These are phyloP conservation scores for Paramecium biaurelia DNA, from an alignment of 73 alveolate genomes.

Conservation along the genomic window DNA sequence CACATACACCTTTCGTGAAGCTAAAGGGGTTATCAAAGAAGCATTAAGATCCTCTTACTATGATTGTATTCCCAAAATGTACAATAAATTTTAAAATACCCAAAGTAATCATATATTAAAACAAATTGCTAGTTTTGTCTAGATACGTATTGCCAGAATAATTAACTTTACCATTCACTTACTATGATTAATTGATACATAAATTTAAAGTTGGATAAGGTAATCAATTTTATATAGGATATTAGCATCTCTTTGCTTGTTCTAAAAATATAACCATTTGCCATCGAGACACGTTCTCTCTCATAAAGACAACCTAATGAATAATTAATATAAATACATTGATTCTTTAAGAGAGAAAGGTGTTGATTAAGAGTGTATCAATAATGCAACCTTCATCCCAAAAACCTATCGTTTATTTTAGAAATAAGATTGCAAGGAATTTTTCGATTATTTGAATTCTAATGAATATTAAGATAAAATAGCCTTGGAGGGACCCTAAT, in stretches of 20 bases:
- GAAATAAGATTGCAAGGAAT: conserved; percentile 37
- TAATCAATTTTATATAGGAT: neutral
- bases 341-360: neutral
- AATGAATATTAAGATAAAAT: neutral
- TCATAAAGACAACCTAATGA: conserved; percentile 19
- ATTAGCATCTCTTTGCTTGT: conserved; percentile 27
- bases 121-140: neutral
- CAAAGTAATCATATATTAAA: neutral
- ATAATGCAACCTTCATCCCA: conserved; percentile 60
- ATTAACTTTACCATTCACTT: conserved; percentile 49
- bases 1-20: conserved; percentile 27
- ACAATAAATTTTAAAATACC: neutral
- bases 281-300: conserved; percentile 26
- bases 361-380: conserved; percentile 8
- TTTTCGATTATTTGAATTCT: conserved; percentile 42
- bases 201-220: conserved; percentile 1
- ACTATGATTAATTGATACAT: neutral
- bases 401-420: conserved; percentile 51
- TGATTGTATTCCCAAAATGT: conserved; percentile 34
- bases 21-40: neutral
- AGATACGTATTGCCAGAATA: neutral
- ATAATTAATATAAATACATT: neutral
- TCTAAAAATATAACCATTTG: conserved; percentile 30
- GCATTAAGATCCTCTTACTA: neutral
- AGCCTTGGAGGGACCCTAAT: conserved; percentile 32